Evolutionary conservation across 345 rosid species (phyloP).

Genomic region (Zanthoxylum bungeanum): DNA sequence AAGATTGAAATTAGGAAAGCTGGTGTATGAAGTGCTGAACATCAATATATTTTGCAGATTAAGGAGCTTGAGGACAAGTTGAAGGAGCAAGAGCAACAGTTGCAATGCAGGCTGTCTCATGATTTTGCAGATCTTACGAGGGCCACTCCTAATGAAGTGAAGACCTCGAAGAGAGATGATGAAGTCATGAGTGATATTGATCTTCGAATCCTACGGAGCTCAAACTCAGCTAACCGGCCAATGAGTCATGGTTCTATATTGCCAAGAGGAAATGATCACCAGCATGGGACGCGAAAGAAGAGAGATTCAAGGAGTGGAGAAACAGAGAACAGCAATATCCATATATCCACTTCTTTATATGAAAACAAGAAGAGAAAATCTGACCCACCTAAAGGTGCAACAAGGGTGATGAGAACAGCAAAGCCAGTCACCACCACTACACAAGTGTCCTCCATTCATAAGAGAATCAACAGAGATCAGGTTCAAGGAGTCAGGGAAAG

Average conservation of each 20-base stretch:
- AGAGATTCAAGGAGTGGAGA: conserved; percentile 71
- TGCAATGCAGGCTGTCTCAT: conserved; percentile 31
- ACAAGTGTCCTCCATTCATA: conserved; percentile 41
- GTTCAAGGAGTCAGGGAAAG: conserved; percentile 50
- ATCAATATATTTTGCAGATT: conserved; percentile 38
- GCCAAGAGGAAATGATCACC: conserved; percentile 33
- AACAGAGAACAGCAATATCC: conserved; percentile 60
- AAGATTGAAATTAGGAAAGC: not conserved
- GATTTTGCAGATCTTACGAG: conserved; percentile 31
- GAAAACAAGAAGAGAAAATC: conserved; percentile 68
- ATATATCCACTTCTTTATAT: conserved; percentile 25
- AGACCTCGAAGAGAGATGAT: conserved; percentile 40
- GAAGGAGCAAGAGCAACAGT: conserved; percentile 63
- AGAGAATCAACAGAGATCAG: conserved; percentile 55
- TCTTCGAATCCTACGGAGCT: conserved; percentile 54
- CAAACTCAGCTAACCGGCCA: conserved; percentile 51
- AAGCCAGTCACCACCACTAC: conserved; percentile 35
- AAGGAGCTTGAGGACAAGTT: conserved; percentile 81
- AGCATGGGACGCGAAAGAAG: conserved; percentile 51
- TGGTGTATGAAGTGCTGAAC: not conserved
- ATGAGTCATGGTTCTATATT: conserved; percentile 36
- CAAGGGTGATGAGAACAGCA: conserved; percentile 44
- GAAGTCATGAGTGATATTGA: conserved; percentile 46
- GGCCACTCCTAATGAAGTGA: conserved; percentile 55
- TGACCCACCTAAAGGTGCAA: conserved; percentile 64